Evolutionary conservation across 139 green algal species (phyloP).

Genomic region (Chlamydomonas sp.): DNA sequence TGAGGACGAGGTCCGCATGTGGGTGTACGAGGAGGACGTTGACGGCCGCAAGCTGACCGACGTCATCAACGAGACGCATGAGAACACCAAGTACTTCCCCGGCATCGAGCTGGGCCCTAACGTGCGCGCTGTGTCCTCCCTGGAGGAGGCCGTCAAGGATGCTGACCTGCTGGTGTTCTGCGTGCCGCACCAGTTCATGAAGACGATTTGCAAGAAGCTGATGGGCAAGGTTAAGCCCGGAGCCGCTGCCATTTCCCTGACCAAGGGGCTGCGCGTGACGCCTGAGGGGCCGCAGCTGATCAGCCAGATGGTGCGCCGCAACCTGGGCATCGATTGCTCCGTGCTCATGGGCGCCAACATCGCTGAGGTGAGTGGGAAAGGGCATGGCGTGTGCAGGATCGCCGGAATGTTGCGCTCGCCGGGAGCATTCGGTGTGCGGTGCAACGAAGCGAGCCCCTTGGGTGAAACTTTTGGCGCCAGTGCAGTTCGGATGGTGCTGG

Average conservation of each 20-base stretch:
- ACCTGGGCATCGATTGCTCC: constrained; percentile 70
- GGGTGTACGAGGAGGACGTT: constrained; percentile 35
- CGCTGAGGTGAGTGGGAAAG: constrained; percentile 36
- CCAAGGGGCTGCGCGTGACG: constrained; percentile 81
- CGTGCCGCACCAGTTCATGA: constrained; percentile 66
- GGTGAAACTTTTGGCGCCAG: too few relatives aligned
- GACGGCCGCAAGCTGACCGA: constrained; percentile 61
- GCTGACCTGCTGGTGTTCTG: constrained; percentile 59
- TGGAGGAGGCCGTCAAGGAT: constrained; percentile 49
- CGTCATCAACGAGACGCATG: constrained; percentile 70
- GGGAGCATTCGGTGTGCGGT: too few relatives aligned
- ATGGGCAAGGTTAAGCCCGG: constrained; percentile 23
- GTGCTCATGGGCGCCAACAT: constrained; percentile 87
- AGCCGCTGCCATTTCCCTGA: constrained; percentile 72
- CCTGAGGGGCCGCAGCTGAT: constrained; percentile 83
- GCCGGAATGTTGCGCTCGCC: too few relatives aligned
- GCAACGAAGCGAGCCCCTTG: too few relatives aligned
- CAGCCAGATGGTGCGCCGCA: constrained; percentile 66
- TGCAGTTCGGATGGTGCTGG: too few relatives aligned
- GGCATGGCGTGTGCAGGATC: too few relatives aligned
- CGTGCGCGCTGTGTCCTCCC: constrained; percentile 51
- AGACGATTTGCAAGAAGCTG: constrained; percentile 58
- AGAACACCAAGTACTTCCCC: constrained; percentile 76
- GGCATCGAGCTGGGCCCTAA: constrained; percentile 57
- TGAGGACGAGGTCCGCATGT: constrained; percentile 52